phyloP scores from a whole-genome alignment of 805 yeast genomes.

The Komagataella populi region DNA sequence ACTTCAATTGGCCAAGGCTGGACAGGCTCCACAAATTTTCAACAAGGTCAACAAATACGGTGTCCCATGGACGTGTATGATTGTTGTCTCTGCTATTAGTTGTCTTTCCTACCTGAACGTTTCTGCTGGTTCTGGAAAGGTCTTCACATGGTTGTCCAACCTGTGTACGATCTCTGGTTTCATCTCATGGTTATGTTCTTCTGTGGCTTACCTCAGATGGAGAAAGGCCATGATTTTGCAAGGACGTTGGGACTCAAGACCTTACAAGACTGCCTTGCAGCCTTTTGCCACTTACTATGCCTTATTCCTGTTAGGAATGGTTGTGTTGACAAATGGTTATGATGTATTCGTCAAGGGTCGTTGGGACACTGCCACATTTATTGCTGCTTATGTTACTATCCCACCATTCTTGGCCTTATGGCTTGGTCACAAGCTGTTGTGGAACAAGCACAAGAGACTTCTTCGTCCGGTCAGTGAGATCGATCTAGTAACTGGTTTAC shows the following conservation, averaged over 20 bases:
- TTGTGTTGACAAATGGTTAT: conserved; percentile 62
- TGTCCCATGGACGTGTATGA: conserved; percentile 41
- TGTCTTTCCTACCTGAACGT: conserved; percentile 41
- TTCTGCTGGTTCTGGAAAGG: conserved; percentile 35
- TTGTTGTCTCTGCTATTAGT: conserved; percentile 22
- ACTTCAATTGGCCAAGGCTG: conserved; percentile 42
- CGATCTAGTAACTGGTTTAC: conserved; percentile 41
- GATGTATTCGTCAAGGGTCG: conserved; percentile 38
- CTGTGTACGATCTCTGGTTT: conserved; percentile 57
- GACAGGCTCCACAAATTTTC: conserved; percentile 42
- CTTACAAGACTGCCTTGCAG: conserved; percentile 42
- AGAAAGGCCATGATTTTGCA: conserved; percentile 49
- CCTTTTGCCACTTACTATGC: conserved; percentile 46
- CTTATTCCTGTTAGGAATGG: conserved; percentile 29
- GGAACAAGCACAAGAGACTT: conserved; percentile 14
- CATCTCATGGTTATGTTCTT: conserved; percentile 42
- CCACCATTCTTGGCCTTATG: conserved; percentile 41
- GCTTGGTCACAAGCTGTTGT: conserved; percentile 38
- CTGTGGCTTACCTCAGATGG: conserved; percentile 41
- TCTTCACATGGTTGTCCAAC: conserved; percentile 53
- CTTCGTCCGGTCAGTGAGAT: conserved; percentile 32
- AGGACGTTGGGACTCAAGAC: conserved; percentile 36
- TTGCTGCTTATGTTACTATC: conserved; percentile 61
- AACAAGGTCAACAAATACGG: conserved; percentile 36
- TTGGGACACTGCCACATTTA: conserved; percentile 41